Evolutionary conservation across 1,284 basidiomycete species (phyloP), one percentile per base, ranked within the genome.

Genomic region (Apiotrichum gamsii): DNA sequence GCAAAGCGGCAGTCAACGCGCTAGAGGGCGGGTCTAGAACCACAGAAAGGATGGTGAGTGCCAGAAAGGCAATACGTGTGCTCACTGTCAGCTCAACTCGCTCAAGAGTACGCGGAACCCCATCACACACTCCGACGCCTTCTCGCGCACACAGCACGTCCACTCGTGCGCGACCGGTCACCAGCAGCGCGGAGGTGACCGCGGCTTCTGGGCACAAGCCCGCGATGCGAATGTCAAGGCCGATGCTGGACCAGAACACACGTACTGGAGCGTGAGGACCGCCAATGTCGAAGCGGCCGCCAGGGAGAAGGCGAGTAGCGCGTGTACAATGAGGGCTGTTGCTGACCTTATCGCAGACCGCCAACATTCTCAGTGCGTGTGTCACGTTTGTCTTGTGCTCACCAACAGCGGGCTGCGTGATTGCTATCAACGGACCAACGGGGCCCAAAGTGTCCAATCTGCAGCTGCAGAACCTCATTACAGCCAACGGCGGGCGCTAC

Each of bases 401-500:
- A 37, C 50, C 48, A 15, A 52, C 34, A 62, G 60, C 58, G 13
- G 71, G 69, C 9, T 67, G 68, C 43, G 52, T 66, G 5, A 64
- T 73, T 29, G 70, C 70, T 19, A 60, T 73, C 44, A 73, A 72
- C 50, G 72, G 72, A n/a, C 67, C 66, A 5, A 69, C 68, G 1
- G 70, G 70, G 3, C 62, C 66, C 1, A 57, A 54, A 31, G 55
- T 69, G 14, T 71, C 70, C 14, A 71, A 72, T 49, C 56, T 73
- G 15, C 70, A 73, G 50, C 42, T 72, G n/a, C 67, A 71, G 49
- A 62, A 68, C 49, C 45, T 73, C 20, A 71, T 73, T 39, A 65
- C 69, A 0, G 33, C 58, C 10, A 70, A 73, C 31, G 72, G 72
- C 0, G 72, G 70, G 5, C 56, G 64, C 14, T 50, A 34, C 44